Base-by-base conservation (phyloP, 2,329 filamentous ascomycete species). In the Lecanoromycetidae sp. region DNA sequence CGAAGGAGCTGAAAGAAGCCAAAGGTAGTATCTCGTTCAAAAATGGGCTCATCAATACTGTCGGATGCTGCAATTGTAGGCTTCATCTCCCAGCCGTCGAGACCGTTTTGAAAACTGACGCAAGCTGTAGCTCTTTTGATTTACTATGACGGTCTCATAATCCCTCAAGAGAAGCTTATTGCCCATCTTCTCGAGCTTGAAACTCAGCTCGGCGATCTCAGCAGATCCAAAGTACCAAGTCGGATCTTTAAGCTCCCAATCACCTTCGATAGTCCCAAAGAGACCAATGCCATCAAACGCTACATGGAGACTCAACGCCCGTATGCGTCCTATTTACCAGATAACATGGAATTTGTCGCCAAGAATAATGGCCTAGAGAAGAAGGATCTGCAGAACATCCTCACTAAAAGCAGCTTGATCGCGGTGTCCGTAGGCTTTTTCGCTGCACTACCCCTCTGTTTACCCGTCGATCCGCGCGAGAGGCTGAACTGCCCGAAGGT, bases 261-360 rank as follows among this genome's bases (percentile, higher is more conserved):
- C 23, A 64, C 63, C 4, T 69, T 71, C 50, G 60, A 68, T 45
- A 60, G 57, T 51, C 51, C 58, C 46, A 55, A 56, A 26, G 61
- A 65, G 48, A 58, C 67, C 17, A 69, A 74, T 27, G 77, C 77
- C 0, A 70, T 78, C 0, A 63, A 74, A 37, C 69, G 78, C 3
- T 82, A 82, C 59, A 73, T 73, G 57, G 73, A 74, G 20, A 80
- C 76, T 0, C 76, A 79, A 52, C 69, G 79, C 5, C 69, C 72
- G 1, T 71, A 77, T 40, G 79, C 79, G 0, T 71, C 75, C 0
- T 82, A 79, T 56, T 65, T 82, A 0, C 79, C 79, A 0, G 74
- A 76, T 53, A 80, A 80, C 45, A 66, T 80, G 33, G 66, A 72
- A 1, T 82, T 81, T 47, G 59, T 67, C 5, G 71, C 72, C 1